Evolutionary conservation across 768 basidiomycete genomes (phyloP), one percentile per base, ranked within the genome.

Genomic region (Russula olivacea): DNA sequence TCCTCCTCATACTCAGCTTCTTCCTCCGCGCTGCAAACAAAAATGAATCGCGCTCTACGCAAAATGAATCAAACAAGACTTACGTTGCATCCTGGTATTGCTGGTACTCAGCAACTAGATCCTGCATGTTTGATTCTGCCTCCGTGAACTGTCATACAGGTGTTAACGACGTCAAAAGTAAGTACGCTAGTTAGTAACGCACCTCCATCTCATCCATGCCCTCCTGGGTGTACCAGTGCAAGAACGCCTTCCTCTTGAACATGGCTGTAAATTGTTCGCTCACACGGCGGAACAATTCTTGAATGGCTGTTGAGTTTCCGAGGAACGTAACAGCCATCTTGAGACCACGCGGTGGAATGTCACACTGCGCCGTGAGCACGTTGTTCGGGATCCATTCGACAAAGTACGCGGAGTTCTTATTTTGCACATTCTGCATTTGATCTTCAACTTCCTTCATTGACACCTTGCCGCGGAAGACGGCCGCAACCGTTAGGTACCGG

Each of bases 311-410:
- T 47, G 91, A 93, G 82, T 98, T 98, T 71, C 95, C 94, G 74
- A 98, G 82, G 82, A 98, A 98, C 30, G 95, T 98, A 60, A 93
- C 93, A 14, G 93, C 89, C 93, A 95, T 95, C 85, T 93, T 95
- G 70, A 92, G 81, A 41, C 93, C 93, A 64, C 93, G 87, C 56
- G 97, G 95, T 71, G 97, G 84, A 70, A 98, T 96, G 78, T 97
- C 93, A 81, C 96, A 98, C 77, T 98, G 94, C 66, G 97, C 94
- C 43, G 93, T 94, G 71, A 94, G 86, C 64, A 98, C 91, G 72
- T 98, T 98, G 86, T 97, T 97, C 71, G 97, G 97, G 69, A 99
- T 98, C 97, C 97, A 99, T 77, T 99, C 95, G 68, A 98, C 95
- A 71, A 98, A 98, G 82, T 97, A 95, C 6, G 92, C 88, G 38